Base-by-base conservation (phyloP, 2,329 filamentous ascomycete genomes). In the Geosmithia putterillii region DNA sequence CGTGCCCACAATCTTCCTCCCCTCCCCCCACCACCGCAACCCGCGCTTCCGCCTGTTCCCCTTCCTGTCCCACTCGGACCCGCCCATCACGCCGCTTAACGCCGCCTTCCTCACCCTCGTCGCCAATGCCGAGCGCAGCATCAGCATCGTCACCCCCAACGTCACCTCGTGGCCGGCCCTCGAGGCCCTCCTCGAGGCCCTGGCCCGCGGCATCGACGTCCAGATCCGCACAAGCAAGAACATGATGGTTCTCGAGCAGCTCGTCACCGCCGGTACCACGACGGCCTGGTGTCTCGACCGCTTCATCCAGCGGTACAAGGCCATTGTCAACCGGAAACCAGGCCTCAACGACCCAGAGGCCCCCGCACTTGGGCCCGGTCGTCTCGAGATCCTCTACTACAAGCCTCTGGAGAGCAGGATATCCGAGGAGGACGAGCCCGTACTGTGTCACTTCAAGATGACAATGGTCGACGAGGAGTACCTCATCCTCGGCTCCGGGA, bases 181-280 rank as follows among this genome's bases (percentile, higher is more conserved):
- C 0, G 60, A 71, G 1, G 76, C 74, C 0, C 57, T 94, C 0
- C 51, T 83, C 1, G 62, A 62, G 1, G 81, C 83, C 0, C 62
- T 90, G 0, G 51, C 61, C 3, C 71, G 83, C 1, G 83, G 85
- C 1, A 73, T 92, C 10, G 60, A 82, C 43, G 76, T 94, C 1
- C 67, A 67, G 7, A 71, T 89, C 38, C 66, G 83, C 7, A 87
- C 83, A 0, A 81, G 78, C 49, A 71, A 71, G 46, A 66, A 67
- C 14, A 79, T 89, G 69, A 89, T 88, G 84, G 55, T 84, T 15
- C 61, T 86, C 23, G 86, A 94, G 61, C 86, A 94, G 57, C 65
- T 92, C n/a, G 66, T 86, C 20, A 92, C 86, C 0, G 80, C 84
- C 0, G 82, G 82, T 0, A 88, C 81, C 0, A 86, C 81, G 0